These are phyloP conservation scores for Daedaleopsis sinensis DNA, from an alignment of 768 basidiomycete species.

Conservation along the genomic window DNA sequence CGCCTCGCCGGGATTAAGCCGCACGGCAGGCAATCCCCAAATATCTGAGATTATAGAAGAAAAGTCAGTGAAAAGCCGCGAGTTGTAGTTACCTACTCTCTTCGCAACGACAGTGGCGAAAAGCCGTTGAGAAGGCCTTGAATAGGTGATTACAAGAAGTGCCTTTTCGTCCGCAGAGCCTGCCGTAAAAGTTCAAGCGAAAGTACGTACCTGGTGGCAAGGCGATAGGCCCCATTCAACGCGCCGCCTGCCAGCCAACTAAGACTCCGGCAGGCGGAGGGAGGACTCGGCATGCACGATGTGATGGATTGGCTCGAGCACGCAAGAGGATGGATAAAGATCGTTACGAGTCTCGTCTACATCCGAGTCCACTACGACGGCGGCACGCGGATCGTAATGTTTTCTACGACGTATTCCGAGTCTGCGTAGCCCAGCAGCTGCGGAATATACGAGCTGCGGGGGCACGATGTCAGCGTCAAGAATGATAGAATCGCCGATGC, in stretches of 20 bases:
- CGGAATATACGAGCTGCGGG: slow-evolving; percentile 72
- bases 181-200: too few relatives aligned
- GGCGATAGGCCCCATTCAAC: neutral
- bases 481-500: neutral
- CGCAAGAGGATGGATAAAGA: neutral
- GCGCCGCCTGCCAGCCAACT: too few relatives aligned
- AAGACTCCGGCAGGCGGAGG: too few relatives aligned
- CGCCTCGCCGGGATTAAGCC: neutral
- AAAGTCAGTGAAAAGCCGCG: too few relatives aligned
- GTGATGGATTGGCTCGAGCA: neutral
- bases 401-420: slow-evolving; percentile 96
- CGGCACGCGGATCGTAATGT: slow-evolving; percentile 77
- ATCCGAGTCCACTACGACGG: slow-evolving; percentile 40
- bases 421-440: slow-evolving; percentile 91
- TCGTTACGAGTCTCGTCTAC: slow-evolving; percentile 1
- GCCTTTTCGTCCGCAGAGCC: too few relatives aligned
- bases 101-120: too few relatives aligned
- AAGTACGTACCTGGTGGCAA: neutral
- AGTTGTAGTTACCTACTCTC: too few relatives aligned
- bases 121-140: too few relatives aligned
- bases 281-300: too few relatives aligned
- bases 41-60: too few relatives aligned
- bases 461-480: slow-evolving; percentile 1
- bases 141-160: too few relatives aligned
- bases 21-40: too few relatives aligned